These are phyloP conservation scores for Colletotrichum tropicicola DNA, from an alignment of 2,329 filamentous ascomycete genomes.

Conservation along the genomic window DNA sequence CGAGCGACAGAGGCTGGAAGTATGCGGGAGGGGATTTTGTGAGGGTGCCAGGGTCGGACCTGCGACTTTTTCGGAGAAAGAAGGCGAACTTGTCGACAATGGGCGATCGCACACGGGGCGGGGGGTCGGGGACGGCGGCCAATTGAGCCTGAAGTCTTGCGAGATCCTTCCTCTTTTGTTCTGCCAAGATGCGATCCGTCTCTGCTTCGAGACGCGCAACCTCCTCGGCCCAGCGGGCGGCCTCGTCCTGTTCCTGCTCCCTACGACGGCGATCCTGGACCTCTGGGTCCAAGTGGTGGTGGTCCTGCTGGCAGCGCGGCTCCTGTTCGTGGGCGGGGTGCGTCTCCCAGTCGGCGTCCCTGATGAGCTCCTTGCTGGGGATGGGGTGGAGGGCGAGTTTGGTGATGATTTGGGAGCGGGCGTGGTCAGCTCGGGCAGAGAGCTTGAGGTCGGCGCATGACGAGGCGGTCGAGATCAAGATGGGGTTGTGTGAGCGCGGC, in stretches of 20 bases:
- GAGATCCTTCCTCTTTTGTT: slow-evolving; percentile 59
- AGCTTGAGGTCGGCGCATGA: slow-evolving; percentile 30
- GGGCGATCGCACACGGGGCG: slow-evolving; percentile 46
- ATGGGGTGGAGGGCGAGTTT: slow-evolving; percentile 21
- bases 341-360: slow-evolving; percentile 8
- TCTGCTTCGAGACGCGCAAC: slow-evolving; percentile 55
- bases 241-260: slow-evolving; percentile 35
- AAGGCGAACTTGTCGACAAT: slow-evolving; percentile 59
- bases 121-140: slow-evolving; percentile 44
- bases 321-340: slow-evolving; percentile 6
- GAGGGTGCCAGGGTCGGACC: slow-evolving; percentile 42
- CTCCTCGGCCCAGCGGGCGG: slow-evolving; percentile 46
- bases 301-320: not conserved
- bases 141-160: slow-evolving; percentile 55
- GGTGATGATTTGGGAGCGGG: slow-evolving; percentile 28
- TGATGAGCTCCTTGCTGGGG: not conserved
- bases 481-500: slow-evolving; percentile 29
- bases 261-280: slow-evolving; percentile 19
- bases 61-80: slow-evolving; percentile 50
- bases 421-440: slow-evolving; percentile 28
- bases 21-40: slow-evolving; percentile 19
- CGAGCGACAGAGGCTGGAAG: slow-evolving; percentile 18
- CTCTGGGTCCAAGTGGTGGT: slow-evolving; percentile 30
- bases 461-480: slow-evolving; percentile 21
- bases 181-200: slow-evolving; percentile 56